These are phyloP conservation scores for Mrakia blollopis DNA, from an alignment of 768 basidiomycete species.

Conservation along the genomic window DNA sequence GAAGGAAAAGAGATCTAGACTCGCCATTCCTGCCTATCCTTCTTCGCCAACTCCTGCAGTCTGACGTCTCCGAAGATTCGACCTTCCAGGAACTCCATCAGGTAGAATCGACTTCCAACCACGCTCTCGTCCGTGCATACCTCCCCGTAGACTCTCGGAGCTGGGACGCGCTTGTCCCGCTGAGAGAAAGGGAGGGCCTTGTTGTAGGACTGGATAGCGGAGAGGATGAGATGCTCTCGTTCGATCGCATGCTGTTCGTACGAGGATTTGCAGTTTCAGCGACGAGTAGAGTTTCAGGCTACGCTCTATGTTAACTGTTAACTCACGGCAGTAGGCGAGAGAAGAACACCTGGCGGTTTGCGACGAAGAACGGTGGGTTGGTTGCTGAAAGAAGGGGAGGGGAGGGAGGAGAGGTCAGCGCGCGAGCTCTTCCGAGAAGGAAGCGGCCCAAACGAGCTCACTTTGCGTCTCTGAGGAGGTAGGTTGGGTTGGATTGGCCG, in stretches of 20 bases:
- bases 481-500: slow-evolving; percentile 86
- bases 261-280: too few species aligned
- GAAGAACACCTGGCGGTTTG: slow-evolving; percentile 79
- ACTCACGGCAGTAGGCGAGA: slow-evolving; percentile 69
- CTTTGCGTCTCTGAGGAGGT: slow-evolving; percentile 77
- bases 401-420: slow-evolving; percentile 43
- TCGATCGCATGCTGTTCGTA: slow-evolving; percentile 82
- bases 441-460: slow-evolving; percentile 38
- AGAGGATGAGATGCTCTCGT: slow-evolving; percentile 78
- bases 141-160: slow-evolving; percentile 16
- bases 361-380: slow-evolving; percentile 79
- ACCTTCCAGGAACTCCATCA: slow-evolving; percentile 94
- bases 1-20: slow-evolving; percentile 35
- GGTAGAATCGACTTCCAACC: slow-evolving; percentile 73
- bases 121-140: slow-evolving; percentile 73
- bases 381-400: slow-evolving; percentile 33
- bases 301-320: too few species aligned
- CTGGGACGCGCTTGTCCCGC: not conserved
- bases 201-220: slow-evolving; percentile 72
- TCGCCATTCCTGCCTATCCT: slow-evolving; percentile 67
- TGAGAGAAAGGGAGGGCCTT: slow-evolving; percentile 20
- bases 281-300: too few species aligned
- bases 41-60: slow-evolving; percentile 61
- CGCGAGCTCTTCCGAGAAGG: not conserved
- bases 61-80: slow-evolving; percentile 83